Base-by-base conservation (phyloP, 352 stramenopile species). In the Globisporangium paroecandrum region DNA sequence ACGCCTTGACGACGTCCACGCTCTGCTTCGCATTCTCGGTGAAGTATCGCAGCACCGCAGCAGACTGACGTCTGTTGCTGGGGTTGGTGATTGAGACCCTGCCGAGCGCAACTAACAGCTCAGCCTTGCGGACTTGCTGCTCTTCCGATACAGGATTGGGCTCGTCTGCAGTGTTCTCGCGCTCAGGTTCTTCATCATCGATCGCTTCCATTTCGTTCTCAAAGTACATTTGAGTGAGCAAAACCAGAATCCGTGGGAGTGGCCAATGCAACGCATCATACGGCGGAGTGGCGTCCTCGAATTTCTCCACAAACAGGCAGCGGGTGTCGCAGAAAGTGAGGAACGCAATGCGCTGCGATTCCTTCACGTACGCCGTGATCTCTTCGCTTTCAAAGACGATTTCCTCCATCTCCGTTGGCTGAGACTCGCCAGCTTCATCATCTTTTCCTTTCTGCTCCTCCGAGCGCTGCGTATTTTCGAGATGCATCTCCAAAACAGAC, bases 261-360 rank as follows among this genome's bases (percentile, higher is more conserved):
- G 63, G 36, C 87, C 87, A 96, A 43, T 90, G 74, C 38, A 96
- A 64, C 8, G 56, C 64, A 70, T 90, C 77, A 51, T 83, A 92
- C 12, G 87, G 89, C 36, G 76, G 46, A 12, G 70, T 67, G 22
- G 77, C 73, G 27, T 89, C 77, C 41, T 84, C 79, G 57, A 96
- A 93, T 63, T 91, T 91, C 65, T 96, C 87, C 24, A 94, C 81
- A 59, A 93, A 94, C 24, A 96, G 73, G 66, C 89, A 95, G 0
- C 84, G 75, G 10, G 79, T 71, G 69, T 96, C 89, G 58, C 89
- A 94, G 64, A 94, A 92, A 0, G 78, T 82, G 46, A 94, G 62
- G 64, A 94, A 96, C 6, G 87, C 87, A 32, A 78, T 74, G 1
- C 77, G 71, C 65, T 96, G 89, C 4, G 76, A 78, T 5, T 85